Evolutionary conservation across 192 early-diverging fungal genomes (phyloP).

Genomic region (Backusella psychrophila): DNA sequence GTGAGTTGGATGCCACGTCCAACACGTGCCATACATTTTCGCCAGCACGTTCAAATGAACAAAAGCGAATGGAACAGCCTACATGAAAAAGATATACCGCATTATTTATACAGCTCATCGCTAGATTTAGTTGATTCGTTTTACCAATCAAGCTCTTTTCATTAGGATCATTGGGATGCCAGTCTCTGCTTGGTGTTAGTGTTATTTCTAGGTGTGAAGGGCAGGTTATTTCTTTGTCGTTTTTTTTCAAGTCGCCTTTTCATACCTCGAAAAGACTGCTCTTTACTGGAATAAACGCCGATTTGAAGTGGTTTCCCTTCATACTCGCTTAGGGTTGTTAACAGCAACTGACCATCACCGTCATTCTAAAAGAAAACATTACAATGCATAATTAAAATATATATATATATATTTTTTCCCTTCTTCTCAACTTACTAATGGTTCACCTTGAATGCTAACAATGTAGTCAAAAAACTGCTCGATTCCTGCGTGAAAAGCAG

Average conservation of each 20-base stretch:
- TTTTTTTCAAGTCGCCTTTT: neutral
- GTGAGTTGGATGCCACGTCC: constrained; percentile 64
- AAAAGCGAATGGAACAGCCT: constrained; percentile 61
- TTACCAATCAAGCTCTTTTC: constrained; percentile 42
- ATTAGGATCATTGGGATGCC: constrained; percentile 29
- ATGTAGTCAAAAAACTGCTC: constrained; percentile 79
- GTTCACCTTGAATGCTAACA: constrained; percentile 53
- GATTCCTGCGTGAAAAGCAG: constrained; percentile 62
- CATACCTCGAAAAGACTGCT: constrained; percentile 49
- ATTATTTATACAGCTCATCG: neutral
- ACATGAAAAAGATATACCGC: neutral
- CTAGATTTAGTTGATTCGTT: neutral
- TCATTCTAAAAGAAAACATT: neutral
- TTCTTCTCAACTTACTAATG: constrained; percentile 32
- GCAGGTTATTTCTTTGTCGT: neutral
- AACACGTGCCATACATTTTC: constrained; percentile 68
- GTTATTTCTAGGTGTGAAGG: constrained; percentile 22
- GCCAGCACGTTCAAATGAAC: constrained; percentile 57
- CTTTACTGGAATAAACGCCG: constrained; percentile 58
- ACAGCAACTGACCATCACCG: constrained; percentile 37
- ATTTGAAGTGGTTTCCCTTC: constrained; percentile 47
- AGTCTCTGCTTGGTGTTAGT: constrained; percentile 30
- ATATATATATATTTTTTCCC: no score
- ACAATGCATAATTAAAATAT: no score
- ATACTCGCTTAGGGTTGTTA: constrained; percentile 43